These are phyloP conservation scores for Naganishia sp. DNA, from an alignment of 1,284 basidiomycete species.

Conservation along the genomic window DNA sequence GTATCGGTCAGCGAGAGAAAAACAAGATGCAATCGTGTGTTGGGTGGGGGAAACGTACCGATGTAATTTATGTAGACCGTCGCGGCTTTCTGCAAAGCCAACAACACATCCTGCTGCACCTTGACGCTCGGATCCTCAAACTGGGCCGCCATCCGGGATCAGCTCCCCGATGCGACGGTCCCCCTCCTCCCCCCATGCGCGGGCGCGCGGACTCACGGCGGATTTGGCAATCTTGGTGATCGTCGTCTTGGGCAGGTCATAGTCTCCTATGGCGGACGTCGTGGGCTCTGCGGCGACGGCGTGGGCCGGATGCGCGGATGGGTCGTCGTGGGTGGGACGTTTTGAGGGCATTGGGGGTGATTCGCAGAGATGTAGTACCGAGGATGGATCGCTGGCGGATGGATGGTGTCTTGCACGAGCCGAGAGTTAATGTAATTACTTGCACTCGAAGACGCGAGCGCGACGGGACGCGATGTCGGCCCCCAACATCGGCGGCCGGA, in stretches of 20 bases:
- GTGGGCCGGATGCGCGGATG: neutral
- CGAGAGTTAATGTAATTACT: neutral
- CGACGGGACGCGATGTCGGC: too few relatives aligned
- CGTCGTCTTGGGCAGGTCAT: conserved; percentile 76
- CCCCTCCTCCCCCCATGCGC: too few relatives aligned
- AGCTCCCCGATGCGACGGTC: neutral
- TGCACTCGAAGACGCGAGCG: neutral
- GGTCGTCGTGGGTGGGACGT: conserved; percentile 10
- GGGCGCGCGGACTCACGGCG: conserved; percentile 55
- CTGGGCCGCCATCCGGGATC: neutral
- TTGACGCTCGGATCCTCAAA: conserved; percentile 57
- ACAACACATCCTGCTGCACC: conserved; percentile 79
- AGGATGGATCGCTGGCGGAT: too few relatives aligned
- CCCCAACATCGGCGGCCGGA: too few relatives aligned
- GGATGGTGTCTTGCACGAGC: neutral
- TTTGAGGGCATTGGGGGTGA: conserved; percentile 18
- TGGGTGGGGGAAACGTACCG: neutral
- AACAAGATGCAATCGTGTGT: too few relatives aligned
- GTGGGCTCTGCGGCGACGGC: neutral
- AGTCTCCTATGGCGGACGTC: conserved; percentile 65
- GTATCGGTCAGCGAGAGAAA: too few relatives aligned
- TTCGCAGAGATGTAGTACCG: neutral
- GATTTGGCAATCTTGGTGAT: conserved; percentile 80
- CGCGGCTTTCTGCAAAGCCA: conserved; percentile 77
- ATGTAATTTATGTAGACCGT: conserved; percentile 90